Evolutionary conservation across 345 rosid species (phyloP).

Genomic region (Citrus mangshanensis): DNA sequence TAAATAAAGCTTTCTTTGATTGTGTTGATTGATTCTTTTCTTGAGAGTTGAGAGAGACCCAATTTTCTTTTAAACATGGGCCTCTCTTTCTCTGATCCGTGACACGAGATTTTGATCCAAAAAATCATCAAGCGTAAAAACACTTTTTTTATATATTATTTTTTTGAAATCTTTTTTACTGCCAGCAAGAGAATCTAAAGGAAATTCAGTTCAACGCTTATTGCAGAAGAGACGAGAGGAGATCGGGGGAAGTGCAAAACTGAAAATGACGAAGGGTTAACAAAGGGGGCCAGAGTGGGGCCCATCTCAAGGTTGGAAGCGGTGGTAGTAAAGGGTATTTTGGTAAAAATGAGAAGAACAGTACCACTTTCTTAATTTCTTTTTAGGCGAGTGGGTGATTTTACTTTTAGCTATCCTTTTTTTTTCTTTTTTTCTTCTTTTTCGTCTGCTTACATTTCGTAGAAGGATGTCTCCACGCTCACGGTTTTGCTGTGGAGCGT

Average conservation of each 20-base stretch:
- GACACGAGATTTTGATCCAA: constrained; percentile 14
- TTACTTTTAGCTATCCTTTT: too few relatives aligned
- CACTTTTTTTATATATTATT: neutral
- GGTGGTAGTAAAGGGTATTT: constrained; percentile 10
- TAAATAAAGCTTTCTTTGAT: constrained; percentile 2
- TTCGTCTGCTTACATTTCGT: too few relatives aligned
- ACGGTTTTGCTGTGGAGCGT: neutral
- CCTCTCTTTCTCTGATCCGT: constrained; percentile 16
- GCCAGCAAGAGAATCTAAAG: constrained; percentile 8
- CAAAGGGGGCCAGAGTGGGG: too few relatives aligned
- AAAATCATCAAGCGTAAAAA: neutral
- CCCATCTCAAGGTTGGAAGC: neutral
- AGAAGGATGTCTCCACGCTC: neutral
- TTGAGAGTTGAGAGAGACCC: constrained; percentile 23
- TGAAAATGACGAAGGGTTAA: neutral
- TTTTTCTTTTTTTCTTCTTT: too few relatives aligned
- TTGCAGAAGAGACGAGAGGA: constrained; percentile 12
- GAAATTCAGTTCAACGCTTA: constrained; percentile 22
- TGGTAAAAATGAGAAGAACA: neutral
- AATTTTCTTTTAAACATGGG: constrained; percentile 16
- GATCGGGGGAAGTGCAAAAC: neutral
- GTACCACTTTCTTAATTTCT: too few relatives aligned
- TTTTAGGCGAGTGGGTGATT: too few relatives aligned
- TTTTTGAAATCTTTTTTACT: neutral
- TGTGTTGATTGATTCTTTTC: constrained; percentile 34